Conservation (phyloP, 208 protist genomes). For the Histomonas meleagridis region DNA sequence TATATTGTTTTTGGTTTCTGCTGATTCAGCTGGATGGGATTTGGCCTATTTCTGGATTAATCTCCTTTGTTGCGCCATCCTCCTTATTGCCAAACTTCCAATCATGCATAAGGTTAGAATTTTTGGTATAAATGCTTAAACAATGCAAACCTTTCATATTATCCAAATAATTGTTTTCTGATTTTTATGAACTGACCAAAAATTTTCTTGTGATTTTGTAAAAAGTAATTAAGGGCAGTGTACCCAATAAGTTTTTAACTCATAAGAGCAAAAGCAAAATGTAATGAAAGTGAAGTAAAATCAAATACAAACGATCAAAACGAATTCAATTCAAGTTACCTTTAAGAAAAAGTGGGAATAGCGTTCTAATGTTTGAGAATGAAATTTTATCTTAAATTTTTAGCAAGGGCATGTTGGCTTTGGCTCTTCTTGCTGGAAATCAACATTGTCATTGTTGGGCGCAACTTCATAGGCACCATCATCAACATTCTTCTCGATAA, state of each 20-base stretch:
- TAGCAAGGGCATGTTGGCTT: neutral
- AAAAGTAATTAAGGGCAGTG: too few species aligned
- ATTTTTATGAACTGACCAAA: too few species aligned
- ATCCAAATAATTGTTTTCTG: too few species aligned
- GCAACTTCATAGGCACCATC: constrained; percentile 4
- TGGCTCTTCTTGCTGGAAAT: neutral
- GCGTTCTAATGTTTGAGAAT: too few species aligned
- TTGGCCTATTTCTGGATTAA: constrained; percentile 36
- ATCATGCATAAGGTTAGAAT: constrained; percentile 42
- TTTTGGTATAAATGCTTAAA: constrained; percentile 39
- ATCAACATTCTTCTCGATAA: neutral
- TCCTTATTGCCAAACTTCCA: constrained; percentile 36
- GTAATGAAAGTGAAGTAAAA: too few species aligned
- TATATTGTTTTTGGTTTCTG: constrained; percentile 33
- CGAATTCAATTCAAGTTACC: too few species aligned
- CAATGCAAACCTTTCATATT: neutral
- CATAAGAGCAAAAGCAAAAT: too few species aligned
- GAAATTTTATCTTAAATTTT: neutral
- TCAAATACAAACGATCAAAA: too few species aligned
- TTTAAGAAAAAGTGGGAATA: too few species aligned
- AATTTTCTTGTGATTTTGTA: too few species aligned
- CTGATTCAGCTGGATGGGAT: constrained; percentile 36
- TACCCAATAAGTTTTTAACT: too few species aligned
- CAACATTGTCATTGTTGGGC: neutral
- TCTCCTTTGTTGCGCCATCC: neutral